phyloP scores from a whole-genome alignment of 2,329 filamentous ascomycete genomes.

The Fusarium lateritium region DNA sequence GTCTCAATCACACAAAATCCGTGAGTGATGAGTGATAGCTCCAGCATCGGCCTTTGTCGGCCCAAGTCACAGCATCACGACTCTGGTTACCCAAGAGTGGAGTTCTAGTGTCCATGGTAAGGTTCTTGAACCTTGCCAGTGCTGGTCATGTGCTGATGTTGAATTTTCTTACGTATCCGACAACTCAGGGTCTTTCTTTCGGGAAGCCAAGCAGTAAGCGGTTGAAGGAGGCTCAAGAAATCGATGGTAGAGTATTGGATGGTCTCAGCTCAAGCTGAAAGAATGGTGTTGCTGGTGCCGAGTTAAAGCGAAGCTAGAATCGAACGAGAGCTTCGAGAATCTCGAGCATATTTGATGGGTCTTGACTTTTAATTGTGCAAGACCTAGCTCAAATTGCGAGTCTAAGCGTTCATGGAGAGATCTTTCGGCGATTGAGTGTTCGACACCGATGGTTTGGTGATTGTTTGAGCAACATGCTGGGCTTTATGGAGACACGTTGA shows the following conservation, averaged over 20 bases:
- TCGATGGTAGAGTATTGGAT: background rate
- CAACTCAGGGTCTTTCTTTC: background rate
- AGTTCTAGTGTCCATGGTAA: constrained; percentile 13
- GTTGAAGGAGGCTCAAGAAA: background rate
- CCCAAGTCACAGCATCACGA: background rate
- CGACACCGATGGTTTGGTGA: background rate
- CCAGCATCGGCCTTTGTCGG: constrained; percentile 9
- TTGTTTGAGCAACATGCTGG: accelerated
- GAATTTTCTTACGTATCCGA: constrained; percentile 7
- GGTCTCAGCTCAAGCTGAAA: background rate
- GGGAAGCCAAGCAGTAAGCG: background rate
- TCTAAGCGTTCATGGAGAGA: background rate
- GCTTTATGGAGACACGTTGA: too few relatives aligned
- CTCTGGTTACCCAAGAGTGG: constrained; percentile 23
- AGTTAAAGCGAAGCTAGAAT: background rate
- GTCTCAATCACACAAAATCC: background rate
- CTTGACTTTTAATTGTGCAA: background rate
- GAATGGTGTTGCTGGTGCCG: background rate
- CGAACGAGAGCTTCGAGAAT: constrained; percentile 3
- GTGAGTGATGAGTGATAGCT: background rate
- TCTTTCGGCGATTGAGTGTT: background rate
- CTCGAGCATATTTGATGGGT: constrained; percentile 2
- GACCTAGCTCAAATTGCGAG: background rate
- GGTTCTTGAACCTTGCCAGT: constrained; percentile 8
- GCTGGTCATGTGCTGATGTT: constrained; percentile 15